Evolutionary conservation across 352 stramenopile species (phyloP).

Genomic region (Phytophthora boehmeriae): DNA sequence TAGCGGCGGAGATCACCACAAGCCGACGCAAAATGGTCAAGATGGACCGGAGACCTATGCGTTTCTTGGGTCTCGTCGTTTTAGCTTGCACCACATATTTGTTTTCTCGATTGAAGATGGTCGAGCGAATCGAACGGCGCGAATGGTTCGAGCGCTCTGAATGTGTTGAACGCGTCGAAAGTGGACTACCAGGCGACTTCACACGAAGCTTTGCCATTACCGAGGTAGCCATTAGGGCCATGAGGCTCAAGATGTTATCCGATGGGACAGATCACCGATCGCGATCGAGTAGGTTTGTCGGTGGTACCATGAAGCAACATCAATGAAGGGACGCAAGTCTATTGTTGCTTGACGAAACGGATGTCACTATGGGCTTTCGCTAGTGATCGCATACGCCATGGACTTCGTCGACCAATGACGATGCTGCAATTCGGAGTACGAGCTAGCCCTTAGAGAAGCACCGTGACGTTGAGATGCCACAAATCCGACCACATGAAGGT

Average conservation of each 20-base stretch:
- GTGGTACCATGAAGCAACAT: not conserved
- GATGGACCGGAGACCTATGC: not conserved
- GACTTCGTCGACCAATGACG: constrained; percentile 49
- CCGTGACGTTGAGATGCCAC: constrained; percentile 24
- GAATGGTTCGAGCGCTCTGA: too few relatives aligned
- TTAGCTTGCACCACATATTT: not conserved
- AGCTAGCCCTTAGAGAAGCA: constrained; percentile 77
- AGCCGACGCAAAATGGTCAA: constrained; percentile 22
- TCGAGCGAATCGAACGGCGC: constrained; percentile 68
- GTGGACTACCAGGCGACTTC: constrained; percentile 44
- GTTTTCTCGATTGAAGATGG: constrained; percentile 8
- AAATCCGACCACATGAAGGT: constrained; percentile 30
- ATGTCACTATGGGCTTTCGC: constrained; percentile 77
- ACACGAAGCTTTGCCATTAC: constrained; percentile 17
- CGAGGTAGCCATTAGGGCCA: too few relatives aligned
- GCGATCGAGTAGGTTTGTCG: too few relatives aligned
- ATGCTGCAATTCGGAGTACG: constrained; percentile 81
- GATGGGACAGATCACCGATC: too few relatives aligned
- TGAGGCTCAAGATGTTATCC: too few relatives aligned
- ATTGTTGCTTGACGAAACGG: constrained; percentile 41
- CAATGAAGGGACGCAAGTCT: too few relatives aligned
- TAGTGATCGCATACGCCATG: too few relatives aligned
- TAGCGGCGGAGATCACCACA: constrained; percentile 18
- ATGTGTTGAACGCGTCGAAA: not conserved
- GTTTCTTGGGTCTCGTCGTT: not conserved